Evolutionary conservation across 768 basidiomycete species (phyloP).

Genomic region (Boletus patriciae): DNA sequence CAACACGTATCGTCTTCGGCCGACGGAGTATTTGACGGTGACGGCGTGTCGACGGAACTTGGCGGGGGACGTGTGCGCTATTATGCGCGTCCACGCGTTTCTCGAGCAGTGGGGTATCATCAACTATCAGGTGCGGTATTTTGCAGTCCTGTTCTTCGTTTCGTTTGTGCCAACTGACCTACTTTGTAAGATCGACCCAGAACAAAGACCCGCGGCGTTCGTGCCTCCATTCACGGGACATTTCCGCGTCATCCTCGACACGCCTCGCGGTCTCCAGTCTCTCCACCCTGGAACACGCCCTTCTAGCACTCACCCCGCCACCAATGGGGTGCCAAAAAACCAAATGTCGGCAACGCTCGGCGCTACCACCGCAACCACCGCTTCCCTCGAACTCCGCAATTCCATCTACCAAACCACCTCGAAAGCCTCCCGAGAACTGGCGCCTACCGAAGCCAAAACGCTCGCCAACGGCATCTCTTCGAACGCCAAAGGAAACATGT

Average conservation of each 20-base stretch:
- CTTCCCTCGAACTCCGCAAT: conserved; percentile 85
- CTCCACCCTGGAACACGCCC: conserved; percentile 80
- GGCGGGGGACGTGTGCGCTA: conserved; percentile 96
- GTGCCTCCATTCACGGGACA: conserved; percentile 98
- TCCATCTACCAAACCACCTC: conserved; percentile 88
- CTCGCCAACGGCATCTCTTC: conserved; percentile 54
- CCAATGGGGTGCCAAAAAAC: conserved; percentile 50
- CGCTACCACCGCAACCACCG: conserved; percentile 39
- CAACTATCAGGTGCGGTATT: conserved; percentile 85
- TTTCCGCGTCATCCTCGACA: conserved; percentile 96
- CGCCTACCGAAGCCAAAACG: conserved; percentile 62
- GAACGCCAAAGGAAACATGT: conserved; percentile 48
- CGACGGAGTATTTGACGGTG: conserved; percentile 93
- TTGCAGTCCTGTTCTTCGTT: not conserved
- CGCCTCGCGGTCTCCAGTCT: conserved; percentile 93
- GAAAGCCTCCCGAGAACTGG: conserved; percentile 74
- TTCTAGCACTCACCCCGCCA: conserved; percentile 40
- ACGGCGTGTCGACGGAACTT: conserved; percentile 95
- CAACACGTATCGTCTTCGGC: conserved; percentile 93
- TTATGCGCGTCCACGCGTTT: conserved; percentile 99
- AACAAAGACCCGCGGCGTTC: conserved; percentile 88
- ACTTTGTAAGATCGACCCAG: conserved; percentile 83
- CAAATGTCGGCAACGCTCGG: conserved; percentile 20
- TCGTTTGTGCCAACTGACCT: conserved; percentile 2
- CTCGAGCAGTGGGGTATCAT: conserved; percentile 98